A percentile compares a stretch with the other conserved stretches of the same genome.
Conservation (phyloP, 768 basidiomycete species). For the Chalciporus piperatus region DNA sequence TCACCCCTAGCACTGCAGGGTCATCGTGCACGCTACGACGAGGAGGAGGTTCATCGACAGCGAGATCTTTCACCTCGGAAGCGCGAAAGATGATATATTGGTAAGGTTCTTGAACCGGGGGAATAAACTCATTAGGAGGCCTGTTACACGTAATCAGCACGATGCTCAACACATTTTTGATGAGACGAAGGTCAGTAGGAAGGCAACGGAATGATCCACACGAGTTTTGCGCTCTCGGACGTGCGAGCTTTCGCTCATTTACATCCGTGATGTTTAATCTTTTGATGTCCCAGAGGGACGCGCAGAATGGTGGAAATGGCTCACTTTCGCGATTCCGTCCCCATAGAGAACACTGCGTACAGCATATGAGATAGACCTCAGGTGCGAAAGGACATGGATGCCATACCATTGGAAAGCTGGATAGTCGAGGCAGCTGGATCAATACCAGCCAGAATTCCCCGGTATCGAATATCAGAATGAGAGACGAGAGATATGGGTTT, state of each 20-base stretch:
- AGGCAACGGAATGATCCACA: constrained; percentile 69
- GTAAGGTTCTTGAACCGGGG: constrained; percentile 80
- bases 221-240: constrained; percentile 44
- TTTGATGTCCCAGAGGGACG: constrained; percentile 1
- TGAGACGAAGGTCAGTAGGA: constrained; percentile 46
- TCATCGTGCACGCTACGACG: constrained; percentile 74
- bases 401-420: constrained; percentile 77
- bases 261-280: constrained; percentile 42
- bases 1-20: constrained; percentile 78
- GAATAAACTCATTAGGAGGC: constrained; percentile 74
- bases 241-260: constrained; percentile 33
- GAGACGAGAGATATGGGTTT: constrained; percentile 90
- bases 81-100: constrained; percentile 90
- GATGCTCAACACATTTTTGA: background rate
- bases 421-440: constrained; percentile 85
- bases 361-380: background rate
- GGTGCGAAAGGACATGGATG: constrained; percentile 1
- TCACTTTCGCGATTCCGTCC: constrained; percentile 80
- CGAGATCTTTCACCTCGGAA: constrained; percentile 86
- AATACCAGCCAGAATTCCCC: constrained; percentile 83
- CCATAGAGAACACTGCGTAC: constrained; percentile 76
- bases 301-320: constrained; percentile 15
- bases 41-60: constrained; percentile 67
- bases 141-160: constrained; percentile 39
- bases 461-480: constrained; percentile 87